These are phyloP conservation scores for Rhynchosporium secalis DNA, from an alignment of 2,329 filamentous ascomycete species.

Conservation along the genomic window DNA sequence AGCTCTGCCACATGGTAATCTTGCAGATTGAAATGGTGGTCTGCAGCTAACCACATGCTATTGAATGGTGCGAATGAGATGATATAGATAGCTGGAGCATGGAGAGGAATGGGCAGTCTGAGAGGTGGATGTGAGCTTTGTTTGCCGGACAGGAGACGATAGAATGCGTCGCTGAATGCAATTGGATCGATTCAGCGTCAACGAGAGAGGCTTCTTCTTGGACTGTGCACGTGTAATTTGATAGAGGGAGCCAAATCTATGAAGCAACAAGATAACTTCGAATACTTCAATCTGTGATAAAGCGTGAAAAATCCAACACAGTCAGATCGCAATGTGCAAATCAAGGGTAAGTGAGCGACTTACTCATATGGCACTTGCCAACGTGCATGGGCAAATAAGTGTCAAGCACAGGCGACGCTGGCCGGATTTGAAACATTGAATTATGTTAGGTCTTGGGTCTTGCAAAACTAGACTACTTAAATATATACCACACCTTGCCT, in stretches of 20 bases:
- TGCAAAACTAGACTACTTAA: neutral
- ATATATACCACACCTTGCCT: neutral
- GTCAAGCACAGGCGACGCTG: too few species aligned
- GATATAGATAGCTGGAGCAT: conserved; percentile 1
- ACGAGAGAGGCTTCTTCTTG: neutral
- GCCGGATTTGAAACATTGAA: too few species aligned
- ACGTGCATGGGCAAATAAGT: neutral
- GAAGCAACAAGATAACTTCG: too few species aligned
- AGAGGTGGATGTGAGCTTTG: neutral
- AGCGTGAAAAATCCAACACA: too few species aligned
- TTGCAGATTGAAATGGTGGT: neutral
- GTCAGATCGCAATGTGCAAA: too few species aligned
- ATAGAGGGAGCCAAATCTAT: too few species aligned
- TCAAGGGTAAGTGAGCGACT: neutral
- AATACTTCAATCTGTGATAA: too few species aligned
- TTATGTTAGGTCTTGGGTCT: too few species aligned
- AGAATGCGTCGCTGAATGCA: neutral
- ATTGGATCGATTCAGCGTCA: neutral
- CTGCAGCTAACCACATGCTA: conserved; percentile 7
- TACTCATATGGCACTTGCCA: neutral
- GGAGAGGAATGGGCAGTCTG: conserved; percentile 7
- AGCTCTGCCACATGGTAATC: neutral
- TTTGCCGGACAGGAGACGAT: neutral
- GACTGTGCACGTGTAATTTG: too few species aligned
- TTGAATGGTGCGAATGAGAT: neutral